A percentile compares a stretch with the other conserved stretches of the same genome.
These are phyloP conservation scores for Adansonia digitata DNA, from an alignment of 345 rosid genomes.

Conservation along the genomic window DNA sequence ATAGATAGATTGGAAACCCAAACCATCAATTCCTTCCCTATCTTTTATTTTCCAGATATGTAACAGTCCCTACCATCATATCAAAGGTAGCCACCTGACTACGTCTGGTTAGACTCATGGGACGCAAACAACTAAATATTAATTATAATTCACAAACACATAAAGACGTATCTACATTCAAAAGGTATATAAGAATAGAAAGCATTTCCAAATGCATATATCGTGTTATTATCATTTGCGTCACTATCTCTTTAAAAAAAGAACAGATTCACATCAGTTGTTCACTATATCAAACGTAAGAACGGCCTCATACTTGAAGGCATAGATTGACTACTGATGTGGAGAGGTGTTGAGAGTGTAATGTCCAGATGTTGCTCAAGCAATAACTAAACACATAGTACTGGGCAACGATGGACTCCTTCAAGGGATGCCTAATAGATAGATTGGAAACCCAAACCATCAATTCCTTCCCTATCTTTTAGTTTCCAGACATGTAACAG, in stretches of 20 bases:
- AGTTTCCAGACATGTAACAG: slow-evolving; percentile 9
- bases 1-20: slow-evolving; percentile 1
- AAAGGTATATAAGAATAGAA: too few relatives aligned
- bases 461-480: background rate
- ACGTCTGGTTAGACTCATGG: background rate
- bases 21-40: background rate
- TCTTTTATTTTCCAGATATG: background rate
- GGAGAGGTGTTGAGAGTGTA: background rate
- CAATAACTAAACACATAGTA: background rate
- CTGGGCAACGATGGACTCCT: background rate
- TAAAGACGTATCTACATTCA: too few relatives aligned
- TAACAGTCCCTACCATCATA: background rate
- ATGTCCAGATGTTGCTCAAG: background rate
- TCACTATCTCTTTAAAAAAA: background rate
- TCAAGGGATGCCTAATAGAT: background rate
- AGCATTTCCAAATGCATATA: background rate
- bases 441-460: background rate
- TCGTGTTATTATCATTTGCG: background rate
- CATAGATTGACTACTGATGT: background rate
- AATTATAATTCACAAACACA: too few relatives aligned
- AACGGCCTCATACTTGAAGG: background rate
- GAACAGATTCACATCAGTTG: background rate
- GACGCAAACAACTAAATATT: background rate
- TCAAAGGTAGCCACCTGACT: background rate
- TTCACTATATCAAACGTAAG: background rate